Base-by-base conservation (phyloP, 352 stramenopile genomes). In the Globisporangium cederbergense region DNA sequence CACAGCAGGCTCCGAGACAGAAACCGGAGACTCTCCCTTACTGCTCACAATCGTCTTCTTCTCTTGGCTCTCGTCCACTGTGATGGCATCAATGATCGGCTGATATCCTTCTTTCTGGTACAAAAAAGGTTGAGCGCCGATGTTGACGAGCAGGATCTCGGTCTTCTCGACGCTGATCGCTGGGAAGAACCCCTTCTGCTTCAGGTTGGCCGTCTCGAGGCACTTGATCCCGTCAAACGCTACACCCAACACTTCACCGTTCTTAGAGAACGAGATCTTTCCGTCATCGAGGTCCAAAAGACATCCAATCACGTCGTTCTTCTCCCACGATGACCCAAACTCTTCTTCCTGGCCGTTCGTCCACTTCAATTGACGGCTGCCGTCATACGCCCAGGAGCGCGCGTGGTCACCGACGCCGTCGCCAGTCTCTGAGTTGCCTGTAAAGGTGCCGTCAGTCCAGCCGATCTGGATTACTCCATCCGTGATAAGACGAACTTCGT, bases 371-470 rank as follows among this genome's bases (percentile, higher is more conserved):
- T 94, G 79, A 0, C 93, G 83, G 57, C 73, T 78, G 11, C 93
- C 93, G 58, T 98, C 93, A 63, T 95, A 97, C 43, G 88, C 77
- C 92, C 92, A 98, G 42, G 92, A 98, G 1, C 80, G 78, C 16
- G 72, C 77, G 62, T 97, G 85, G 70, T 98, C 93, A 38, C 93
- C 93, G 4, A 97, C 91, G 13, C 93, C 93, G 64, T 98, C 85
- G 52, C 91, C 93, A 1, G 77, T 77, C 51, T 79, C 83, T 1
- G 88, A 94, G 55, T 95, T 83, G 10, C 82, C 79, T 18, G 70
- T 70, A 58, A 97, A 97, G 3, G 78, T 77, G 9, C 70, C 78
- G 64, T 96, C 88, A 8, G 90, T 88, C 93, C 92, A 98, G n/a
- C 93, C 93, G 56, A 98, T 68, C 69, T 98, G 93, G 55, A 96